Evolutionary conservation across 1,284 basidiomycete genomes (phyloP), one percentile per base, ranked within the genome.

Genomic region (Rugosomyces carneus): DNA sequence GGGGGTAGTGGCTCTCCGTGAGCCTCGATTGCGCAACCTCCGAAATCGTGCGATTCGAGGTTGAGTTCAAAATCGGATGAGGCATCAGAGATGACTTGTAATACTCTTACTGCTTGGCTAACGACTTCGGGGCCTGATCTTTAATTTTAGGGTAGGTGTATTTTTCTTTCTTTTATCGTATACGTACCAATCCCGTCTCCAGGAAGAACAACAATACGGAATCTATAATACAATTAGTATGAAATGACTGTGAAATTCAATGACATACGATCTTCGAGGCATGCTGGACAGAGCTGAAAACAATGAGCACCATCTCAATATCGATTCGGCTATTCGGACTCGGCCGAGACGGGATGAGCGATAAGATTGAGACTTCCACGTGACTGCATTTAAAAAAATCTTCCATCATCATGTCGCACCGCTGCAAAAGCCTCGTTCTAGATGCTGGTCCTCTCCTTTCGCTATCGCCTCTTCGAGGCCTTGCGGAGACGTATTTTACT

Each of bases 131-230:
- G 96, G 27, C 96, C 93, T 95, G 57, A 35, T 2, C 8, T 5
- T 29, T 9, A 5, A 13, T 29, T 29, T 29, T 13, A 29, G 27
- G 13, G 5, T 10, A 29, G 8, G 53, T 55, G 37, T 35, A 26
- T 40, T 35, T 20, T 20, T 23, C 29, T 16, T n/a, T 29, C 8
- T 20, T 16, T n/a, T 29, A 7, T 20, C 15, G 31, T 38, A 49
- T 36, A 45, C 52, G 36, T 60, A 92, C 92, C 95, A 59, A 99
- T 99, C 54, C 96, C 96, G 70, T 99, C 96, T 49, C 96, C 96
- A 37, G 89, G 85, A 32, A 99, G 83, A 38, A 95, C 80, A 42
- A 86, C 85, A 62, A 99, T 80, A 56, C 86, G 87, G 70, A 86
- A 94, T 45, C 88, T 90, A 51, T 6, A 5, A 34, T 18, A 13